Evolutionary conservation across 352 stramenopile genomes (phyloP).

Genomic region (Phytophthora hibernalis): DNA sequence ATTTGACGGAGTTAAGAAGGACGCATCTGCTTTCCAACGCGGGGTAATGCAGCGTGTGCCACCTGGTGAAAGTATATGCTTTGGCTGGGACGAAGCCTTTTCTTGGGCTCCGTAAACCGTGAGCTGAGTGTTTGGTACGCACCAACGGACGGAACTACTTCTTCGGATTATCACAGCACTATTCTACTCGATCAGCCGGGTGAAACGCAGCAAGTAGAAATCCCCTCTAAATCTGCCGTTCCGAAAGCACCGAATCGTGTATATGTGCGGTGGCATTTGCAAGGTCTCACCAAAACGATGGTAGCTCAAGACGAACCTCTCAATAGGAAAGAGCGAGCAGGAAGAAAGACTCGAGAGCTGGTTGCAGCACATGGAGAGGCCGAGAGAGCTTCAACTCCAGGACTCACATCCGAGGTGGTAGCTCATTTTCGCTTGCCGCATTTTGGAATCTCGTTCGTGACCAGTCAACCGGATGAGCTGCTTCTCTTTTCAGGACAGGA

Average conservation of each 20-base stretch:
- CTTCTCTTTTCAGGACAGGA: conserved; percentile 76
- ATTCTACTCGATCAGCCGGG: conserved; percentile 79
- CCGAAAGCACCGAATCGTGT: conserved; percentile 43
- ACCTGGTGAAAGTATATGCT: conserved; percentile 76
- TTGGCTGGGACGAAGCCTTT: conserved; percentile 90
- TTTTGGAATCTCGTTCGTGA: conserved; percentile 80
- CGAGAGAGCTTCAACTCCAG: conserved; percentile 25
- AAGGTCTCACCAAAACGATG: conserved; percentile 85
- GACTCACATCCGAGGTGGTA: conserved; percentile 59
- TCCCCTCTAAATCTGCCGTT: conserved; percentile 46
- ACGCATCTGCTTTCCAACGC: conserved; percentile 53
- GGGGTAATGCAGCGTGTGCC: conserved; percentile 72
- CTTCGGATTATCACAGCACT: conserved; percentile 51
- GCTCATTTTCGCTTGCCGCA: conserved; percentile 67
- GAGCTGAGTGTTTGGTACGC: conserved; percentile 69
- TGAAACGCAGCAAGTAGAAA: conserved; percentile 68
- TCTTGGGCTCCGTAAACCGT: conserved; percentile 71
- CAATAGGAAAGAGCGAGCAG: conserved; percentile 38
- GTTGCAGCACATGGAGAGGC: conserved; percentile 31
- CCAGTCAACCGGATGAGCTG: conserved; percentile 73
- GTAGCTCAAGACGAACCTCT: conserved; percentile 75
- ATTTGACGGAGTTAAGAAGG: conserved; percentile 73
- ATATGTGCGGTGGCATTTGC: conserved; percentile 85
- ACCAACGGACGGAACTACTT: conserved; percentile 42
- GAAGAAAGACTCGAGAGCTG: conserved; percentile 69